Base-by-base conservation (phyloP, 495 filamentous ascomycete genomes). In the Clohesyomyces aquaticus region DNA sequence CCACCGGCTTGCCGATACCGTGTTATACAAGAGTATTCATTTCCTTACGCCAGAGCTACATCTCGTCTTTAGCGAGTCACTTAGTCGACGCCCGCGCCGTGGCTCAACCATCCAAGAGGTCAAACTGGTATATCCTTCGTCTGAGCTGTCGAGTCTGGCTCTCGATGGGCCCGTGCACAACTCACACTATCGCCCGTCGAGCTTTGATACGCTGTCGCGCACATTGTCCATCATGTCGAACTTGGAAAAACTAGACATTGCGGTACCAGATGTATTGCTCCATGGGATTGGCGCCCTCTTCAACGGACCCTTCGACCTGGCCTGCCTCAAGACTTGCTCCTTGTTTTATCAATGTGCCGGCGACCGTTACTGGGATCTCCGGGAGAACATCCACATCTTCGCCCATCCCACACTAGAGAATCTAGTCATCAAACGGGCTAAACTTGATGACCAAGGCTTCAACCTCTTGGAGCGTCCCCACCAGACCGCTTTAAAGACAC, bases 331-430 rank as follows among this genome's bases (percentile, higher is more conserved):
- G 28, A 48, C 32, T 6, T 60, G 57, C 28, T 60, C 57, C 38
- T 21, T 60, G 25, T 60, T 60, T 19, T 60, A 60, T 41, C 45
- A 60, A 29, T 27, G 26, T 28, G 18, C 46, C 16, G 35, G 52
- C 27, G 47, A 49, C 21, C 19, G 22, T 8, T 60, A 60, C 25
- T 60, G 57, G 57, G 46, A 60, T 28, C 46, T 60, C 3, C 23
- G 46, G 26, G 57, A 60, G 23, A 60, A 60, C 57, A 60, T 60
- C 28, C 57, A 60, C 27, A 43, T 60, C 28, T 60, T 60, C 21
- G 46, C 43, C 8, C 57, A 60, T 25, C 57, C 57, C 9, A 60
- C 57, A 16, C 21, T 60, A 21, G 57, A 60, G 28, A 60, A 9
- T 10, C 27, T 60, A 19, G 52, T 49, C 57, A 50, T 60, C 28